phyloP scores from a whole-genome alignment of 805 yeast genomes.

The Candida xyloterini region DNA sequence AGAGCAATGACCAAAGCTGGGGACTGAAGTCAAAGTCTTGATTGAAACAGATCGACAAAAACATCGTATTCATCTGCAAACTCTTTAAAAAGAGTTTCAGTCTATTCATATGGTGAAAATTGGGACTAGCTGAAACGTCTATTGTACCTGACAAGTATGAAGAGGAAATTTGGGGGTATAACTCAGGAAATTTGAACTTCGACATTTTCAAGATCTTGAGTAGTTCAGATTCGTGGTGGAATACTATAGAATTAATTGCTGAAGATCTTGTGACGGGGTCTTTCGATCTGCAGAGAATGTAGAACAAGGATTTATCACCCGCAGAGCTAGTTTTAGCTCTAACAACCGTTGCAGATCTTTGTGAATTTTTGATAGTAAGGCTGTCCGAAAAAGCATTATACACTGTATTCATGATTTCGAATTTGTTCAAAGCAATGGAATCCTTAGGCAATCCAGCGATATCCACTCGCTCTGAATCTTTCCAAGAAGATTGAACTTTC shows the following conservation, averaged over 20 bases:
- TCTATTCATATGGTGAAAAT: neutral
- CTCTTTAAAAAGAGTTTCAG: neutral
- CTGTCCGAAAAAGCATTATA: slow-evolving; percentile 28
- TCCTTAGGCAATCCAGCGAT: no score
- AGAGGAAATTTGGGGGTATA: slow-evolving; percentile 1
- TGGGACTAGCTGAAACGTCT: neutral
- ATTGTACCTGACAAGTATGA: neutral
- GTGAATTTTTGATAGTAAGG: slow-evolving; percentile 20
- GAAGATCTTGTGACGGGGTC: neutral
- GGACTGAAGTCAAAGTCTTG: neutral
- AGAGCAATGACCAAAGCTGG: neutral
- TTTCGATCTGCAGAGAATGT: neutral
- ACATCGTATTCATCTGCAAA: neutral
- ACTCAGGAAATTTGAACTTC: neutral
- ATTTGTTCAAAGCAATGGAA: slow-evolving; percentile 5
- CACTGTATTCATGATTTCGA: slow-evolving; percentile 33
- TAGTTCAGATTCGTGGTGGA: neutral
- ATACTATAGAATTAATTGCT: neutral
- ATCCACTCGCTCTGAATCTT: no score
- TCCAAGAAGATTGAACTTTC: slow-evolving; percentile 29
- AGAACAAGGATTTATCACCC: neutral
- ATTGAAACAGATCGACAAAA: neutral
- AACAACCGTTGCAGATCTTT: slow-evolving; percentile 32
- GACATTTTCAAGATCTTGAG: neutral
- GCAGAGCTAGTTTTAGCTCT: slow-evolving; percentile 33